Conservation (phyloP, 2,329 filamentous ascomycete genomes). For the Cytospora mali region DNA sequence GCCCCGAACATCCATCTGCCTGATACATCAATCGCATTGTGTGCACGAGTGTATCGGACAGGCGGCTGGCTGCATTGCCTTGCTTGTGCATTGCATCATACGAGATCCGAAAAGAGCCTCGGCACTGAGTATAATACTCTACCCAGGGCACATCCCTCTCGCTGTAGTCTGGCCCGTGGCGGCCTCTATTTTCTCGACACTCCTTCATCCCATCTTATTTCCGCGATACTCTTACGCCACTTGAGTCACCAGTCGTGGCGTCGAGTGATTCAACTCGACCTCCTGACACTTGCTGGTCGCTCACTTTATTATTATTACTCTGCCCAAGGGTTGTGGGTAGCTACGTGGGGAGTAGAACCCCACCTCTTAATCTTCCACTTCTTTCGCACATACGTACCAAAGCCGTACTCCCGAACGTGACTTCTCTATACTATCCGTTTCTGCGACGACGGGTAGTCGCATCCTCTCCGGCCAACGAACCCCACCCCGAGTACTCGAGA, state of each 20-base stretch:
- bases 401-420: conserved; percentile 5
- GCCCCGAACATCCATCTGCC: background rate
- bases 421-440: conserved; percentile 8
- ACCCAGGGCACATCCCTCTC: background rate
- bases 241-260: conserved; percentile 6
- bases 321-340: background rate
- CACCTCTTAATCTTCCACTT: background rate
- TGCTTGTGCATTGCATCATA: conserved; percentile 16
- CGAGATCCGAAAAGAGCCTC: background rate
- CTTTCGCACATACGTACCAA: too few species aligned
- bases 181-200: conserved; percentile 2
- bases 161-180: conserved; percentile 4
- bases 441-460: conserved; percentile 12
- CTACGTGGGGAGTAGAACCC: background rate
- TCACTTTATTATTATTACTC: background rate
- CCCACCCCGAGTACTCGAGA: conserved; percentile 8
- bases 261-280: background rate
- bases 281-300: conserved; percentile 3
- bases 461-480: conserved; percentile 8
- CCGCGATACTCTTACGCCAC: background rate
- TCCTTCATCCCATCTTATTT: background rate
- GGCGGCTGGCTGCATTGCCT: conserved; percentile 23
- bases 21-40: conserved; percentile 15
- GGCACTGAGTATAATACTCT: too few species aligned
- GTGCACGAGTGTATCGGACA: background rate